These are phyloP conservation scores for Myotisia sp. DNA, from an alignment of 2,329 filamentous ascomycete genomes.

Conservation along the genomic window DNA sequence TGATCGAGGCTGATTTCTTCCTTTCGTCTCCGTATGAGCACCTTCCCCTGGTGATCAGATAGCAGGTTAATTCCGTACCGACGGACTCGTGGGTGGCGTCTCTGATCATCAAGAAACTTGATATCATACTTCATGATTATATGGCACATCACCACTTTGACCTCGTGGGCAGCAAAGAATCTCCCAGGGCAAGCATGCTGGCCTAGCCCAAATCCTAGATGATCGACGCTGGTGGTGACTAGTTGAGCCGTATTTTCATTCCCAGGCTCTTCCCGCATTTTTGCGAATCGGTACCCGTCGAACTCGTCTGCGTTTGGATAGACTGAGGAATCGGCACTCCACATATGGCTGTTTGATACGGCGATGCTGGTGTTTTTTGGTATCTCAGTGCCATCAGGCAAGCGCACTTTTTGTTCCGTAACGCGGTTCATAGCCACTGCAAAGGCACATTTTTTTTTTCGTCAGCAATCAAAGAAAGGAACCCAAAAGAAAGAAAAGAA, in stretches of 20 bases:
- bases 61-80: conserved; percentile 1
- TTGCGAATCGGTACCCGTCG: conserved; percentile 13
- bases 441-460: not conserved
- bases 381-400: conserved; percentile 12
- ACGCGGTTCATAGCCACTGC: conserved; percentile 10
- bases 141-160: conserved; percentile 22
- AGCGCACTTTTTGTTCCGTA: conserved; percentile 8
- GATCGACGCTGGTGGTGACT: conserved; percentile 7
- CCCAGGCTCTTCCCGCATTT: conserved; percentile 7
- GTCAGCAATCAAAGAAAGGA: too few species aligned
- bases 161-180: conserved; percentile 22
- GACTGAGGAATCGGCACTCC: conserved; percentile 7
- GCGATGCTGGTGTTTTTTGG: conserved; percentile 11
- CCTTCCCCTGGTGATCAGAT: conserved; percentile 1
- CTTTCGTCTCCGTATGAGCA: conserved; percentile 1
- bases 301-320: conserved; percentile 12
- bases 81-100: conserved; percentile 1
- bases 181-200: conserved; percentile 22
- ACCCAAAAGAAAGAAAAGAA: too few species aligned
- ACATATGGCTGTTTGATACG: conserved; percentile 10
- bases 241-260: conserved; percentile 9
- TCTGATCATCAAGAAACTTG: conserved; percentile 14
- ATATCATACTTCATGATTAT: conserved; percentile 23
- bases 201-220: conserved; percentile 19
- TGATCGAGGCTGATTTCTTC: conserved; percentile 3